phyloP scores from a whole-genome alignment of 164 flowering plant genomes.

The Piper betle region DNA sequence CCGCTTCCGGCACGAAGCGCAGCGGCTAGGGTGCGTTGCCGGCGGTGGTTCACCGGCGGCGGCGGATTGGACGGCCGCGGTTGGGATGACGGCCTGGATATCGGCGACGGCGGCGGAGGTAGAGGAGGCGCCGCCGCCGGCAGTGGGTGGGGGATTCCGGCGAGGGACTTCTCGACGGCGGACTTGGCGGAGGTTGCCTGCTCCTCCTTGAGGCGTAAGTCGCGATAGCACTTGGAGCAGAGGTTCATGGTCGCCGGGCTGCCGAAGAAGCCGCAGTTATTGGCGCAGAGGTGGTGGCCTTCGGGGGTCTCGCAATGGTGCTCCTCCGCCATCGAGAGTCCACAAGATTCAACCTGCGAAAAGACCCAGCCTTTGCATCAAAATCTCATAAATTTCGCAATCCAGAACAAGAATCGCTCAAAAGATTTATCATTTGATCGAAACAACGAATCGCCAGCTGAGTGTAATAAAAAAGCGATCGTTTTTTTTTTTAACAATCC shows the following conservation, averaged over 20 bases:
- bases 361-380: no score
- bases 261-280: neutral
- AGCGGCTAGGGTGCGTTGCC: slow-evolving; percentile 27
- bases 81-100: neutral
- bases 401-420: no score
- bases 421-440: no score
- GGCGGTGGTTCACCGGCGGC: neutral
- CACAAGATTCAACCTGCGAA: no score
- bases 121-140: neutral
- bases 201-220: slow-evolving; percentile 46
- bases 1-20: slow-evolving; percentile 26
- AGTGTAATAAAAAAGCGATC: no score
- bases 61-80: neutral
- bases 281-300: slow-evolving; percentile 32
- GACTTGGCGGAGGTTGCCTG: slow-evolving; percentile 33
- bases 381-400: no score
- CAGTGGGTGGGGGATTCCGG: slow-evolving; percentile 1
- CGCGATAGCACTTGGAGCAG: neutral
- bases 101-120: slow-evolving; percentile 1
- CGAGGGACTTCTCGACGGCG: slow-evolving; percentile 32
- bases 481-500: no score
- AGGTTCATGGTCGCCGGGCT: neutral
- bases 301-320: slow-evolving; percentile 49
- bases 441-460: no score
- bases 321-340: slow-evolving; percentile 48